These are phyloP conservation scores for Bombardia bombarda DNA, from an alignment of 495 filamentous ascomycete genomes.

Conservation along the genomic window DNA sequence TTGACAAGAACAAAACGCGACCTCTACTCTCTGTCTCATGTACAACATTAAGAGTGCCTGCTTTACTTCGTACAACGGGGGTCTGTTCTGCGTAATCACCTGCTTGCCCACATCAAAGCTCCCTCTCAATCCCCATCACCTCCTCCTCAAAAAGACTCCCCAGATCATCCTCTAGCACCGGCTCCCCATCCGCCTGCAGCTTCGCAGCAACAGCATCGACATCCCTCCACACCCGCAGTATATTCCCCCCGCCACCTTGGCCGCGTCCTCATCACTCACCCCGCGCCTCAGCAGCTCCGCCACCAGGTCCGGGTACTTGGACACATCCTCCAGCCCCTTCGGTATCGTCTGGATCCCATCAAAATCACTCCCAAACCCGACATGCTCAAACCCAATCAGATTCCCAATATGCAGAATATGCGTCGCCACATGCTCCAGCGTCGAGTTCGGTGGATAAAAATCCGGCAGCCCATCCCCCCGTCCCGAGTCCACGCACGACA, in stretches of 20 bases:
- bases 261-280: constrained; percentile 57
- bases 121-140: background rate
- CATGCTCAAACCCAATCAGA: constrained; percentile 64
- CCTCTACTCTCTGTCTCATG: background rate
- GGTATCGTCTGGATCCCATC: constrained; percentile 57
- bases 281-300: constrained; percentile 61
- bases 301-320: constrained; percentile 73
- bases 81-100: no score
- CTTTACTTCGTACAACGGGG: no score
- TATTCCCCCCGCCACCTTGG: constrained; percentile 65
- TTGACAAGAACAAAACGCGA: background rate
- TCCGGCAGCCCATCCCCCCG: constrained; percentile 52
- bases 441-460: constrained; percentile 56
- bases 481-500: constrained; percentile 52
- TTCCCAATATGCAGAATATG: constrained; percentile 65
- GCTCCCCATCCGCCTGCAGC: constrained; percentile 51
- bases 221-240: constrained; percentile 69
- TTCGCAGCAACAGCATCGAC: constrained; percentile 56
- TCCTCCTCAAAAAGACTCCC: constrained; percentile 3
- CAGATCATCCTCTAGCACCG: constrained; percentile 55
- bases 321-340: constrained; percentile 66
- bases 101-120: no score
- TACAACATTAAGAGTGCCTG: background rate
- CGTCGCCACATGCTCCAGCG: constrained; percentile 66
- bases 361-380: constrained; percentile 68